Conservation (phyloP, 306 rosid species). For the Lablab purpureus region DNA sequence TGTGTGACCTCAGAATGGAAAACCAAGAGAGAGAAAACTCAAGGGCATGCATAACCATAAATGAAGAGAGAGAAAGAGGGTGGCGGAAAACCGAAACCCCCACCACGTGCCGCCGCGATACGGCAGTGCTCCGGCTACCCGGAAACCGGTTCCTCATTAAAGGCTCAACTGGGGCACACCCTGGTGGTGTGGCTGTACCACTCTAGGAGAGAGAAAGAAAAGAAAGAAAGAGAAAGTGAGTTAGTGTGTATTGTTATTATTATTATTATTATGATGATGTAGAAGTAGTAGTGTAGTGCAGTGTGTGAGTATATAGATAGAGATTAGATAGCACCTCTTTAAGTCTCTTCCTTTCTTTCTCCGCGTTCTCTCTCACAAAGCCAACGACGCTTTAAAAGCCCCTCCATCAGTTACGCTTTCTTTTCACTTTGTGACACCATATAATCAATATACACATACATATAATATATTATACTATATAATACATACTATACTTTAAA, state of each 20-base stretch:
- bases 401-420: constrained; percentile 69
- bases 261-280: not conserved
- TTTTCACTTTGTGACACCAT: constrained; percentile 25
- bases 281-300: not conserved
- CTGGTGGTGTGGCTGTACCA: constrained; percentile 48
- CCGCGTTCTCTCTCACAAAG: constrained; percentile 36
- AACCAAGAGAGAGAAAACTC: constrained; percentile 36
- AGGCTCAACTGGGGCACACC: constrained; percentile 40
- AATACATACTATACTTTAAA: not conserved
- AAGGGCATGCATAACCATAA: constrained; percentile 7
- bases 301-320: constrained; percentile 22
- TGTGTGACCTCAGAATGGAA: constrained; percentile 38
- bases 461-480: not conserved
- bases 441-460: not conserved
- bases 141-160: constrained; percentile 45
- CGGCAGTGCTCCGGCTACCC: constrained; percentile 23
- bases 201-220: constrained; percentile 43
- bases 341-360: constrained; percentile 49
- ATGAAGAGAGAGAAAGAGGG: not conserved
- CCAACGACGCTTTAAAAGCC: constrained; percentile 65
- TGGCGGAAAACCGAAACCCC: not conserved
- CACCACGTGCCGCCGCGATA: not conserved
- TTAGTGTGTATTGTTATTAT: not conserved
- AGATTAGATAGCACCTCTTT: constrained; percentile 41
- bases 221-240: not conserved